Percentiles rank a stretch among this genome's conserved stretches.
Evolutionary conservation across 2,329 filamentous ascomycete genomes (phyloP).

Genomic region (Metarhizium anisopliae): DNA sequence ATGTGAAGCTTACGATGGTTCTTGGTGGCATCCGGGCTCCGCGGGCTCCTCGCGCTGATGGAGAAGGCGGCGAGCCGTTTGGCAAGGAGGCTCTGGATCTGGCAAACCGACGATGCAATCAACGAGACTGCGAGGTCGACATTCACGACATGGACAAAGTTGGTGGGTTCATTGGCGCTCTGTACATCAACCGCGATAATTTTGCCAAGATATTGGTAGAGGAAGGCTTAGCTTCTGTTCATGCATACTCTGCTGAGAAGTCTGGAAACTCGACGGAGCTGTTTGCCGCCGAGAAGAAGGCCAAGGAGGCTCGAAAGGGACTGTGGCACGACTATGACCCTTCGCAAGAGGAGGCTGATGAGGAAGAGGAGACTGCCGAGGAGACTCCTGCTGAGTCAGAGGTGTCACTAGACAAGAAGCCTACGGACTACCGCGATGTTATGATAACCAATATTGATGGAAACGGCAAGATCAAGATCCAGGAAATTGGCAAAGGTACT

Average conservation of each 20-base stretch:
- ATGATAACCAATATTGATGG: slow-evolving; percentile 84
- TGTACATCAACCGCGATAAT: slow-evolving; percentile 91
- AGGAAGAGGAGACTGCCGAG: slow-evolving; percentile 39
- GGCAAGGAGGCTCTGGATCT: slow-evolving; percentile 92
- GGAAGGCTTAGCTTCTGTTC: slow-evolving; percentile 86
- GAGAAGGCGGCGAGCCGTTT: slow-evolving; percentile 81
- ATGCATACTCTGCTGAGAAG: slow-evolving; percentile 93
- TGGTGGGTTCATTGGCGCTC: slow-evolving; percentile 90
- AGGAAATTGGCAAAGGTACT: slow-evolving; percentile 82
- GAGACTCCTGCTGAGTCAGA: slow-evolving; percentile 40
- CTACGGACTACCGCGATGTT: slow-evolving; percentile 82
- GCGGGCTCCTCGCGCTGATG: slow-evolving; percentile 66
- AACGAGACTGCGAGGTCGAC: slow-evolving; percentile 93
- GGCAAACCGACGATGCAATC: slow-evolving; percentile 78
- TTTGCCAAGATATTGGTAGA: slow-evolving; percentile 90
- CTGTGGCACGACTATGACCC: slow-evolving; percentile 95
- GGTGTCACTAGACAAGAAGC: slow-evolving; percentile 55
- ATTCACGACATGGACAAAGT: slow-evolving; percentile 93
- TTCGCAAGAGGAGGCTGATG: slow-evolving; percentile 63
- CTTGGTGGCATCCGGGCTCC: slow-evolving; percentile 88
- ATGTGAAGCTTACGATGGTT: slow-evolving; percentile 89
- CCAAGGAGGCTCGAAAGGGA: slow-evolving; percentile 81
- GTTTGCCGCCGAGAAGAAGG: slow-evolving; percentile 75
- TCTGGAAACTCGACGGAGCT: slow-evolving; percentile 83
- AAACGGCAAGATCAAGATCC: slow-evolving; percentile 77